These are phyloP conservation scores for Calonectria honghensis DNA, from an alignment of 2,329 filamentous ascomycete species.

Conservation along the genomic window DNA sequence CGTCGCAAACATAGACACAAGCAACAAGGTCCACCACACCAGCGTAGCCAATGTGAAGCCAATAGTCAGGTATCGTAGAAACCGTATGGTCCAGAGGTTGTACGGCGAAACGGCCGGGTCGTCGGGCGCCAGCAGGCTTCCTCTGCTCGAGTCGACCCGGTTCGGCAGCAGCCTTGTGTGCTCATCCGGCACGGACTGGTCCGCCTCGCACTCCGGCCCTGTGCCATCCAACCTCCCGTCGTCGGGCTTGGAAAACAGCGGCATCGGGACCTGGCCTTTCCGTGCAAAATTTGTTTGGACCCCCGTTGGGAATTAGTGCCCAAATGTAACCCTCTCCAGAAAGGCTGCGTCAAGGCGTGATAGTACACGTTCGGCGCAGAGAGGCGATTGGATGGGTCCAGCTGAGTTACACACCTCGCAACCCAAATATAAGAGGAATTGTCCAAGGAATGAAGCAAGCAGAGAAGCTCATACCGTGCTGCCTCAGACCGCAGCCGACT, in stretches of 20 bases:
- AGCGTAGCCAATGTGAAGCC: conserved; percentile 85
- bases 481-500: background rate
- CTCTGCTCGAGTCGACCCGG: conserved; percentile 71
- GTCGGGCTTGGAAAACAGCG: conserved; percentile 57
- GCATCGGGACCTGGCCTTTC: conserved; percentile 47
- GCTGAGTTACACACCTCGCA: background rate
- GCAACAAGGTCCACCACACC: conserved; percentile 92
- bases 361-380: background rate
- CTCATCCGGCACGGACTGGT: conserved; percentile 65
- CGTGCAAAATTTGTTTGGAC: background rate
- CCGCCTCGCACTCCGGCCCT: conserved; percentile 50
- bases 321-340: background rate
- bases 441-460: conserved; percentile 12
- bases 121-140: conserved; percentile 61
- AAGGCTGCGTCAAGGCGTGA: background rate
- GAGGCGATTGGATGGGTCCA: background rate
- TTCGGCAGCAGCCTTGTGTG: conserved; percentile 82
- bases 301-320: background rate
- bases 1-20: conserved; percentile 94
- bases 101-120: conserved; percentile 85
- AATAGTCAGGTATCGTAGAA: conserved; percentile 85
- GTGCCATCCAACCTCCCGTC: conserved; percentile 49
- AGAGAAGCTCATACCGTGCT: background rate
- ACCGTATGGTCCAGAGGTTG: conserved; percentile 93
- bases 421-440: conserved; percentile 1